phyloP scores from a whole-genome alignment of 768 basidiomycete species.

The Phylloporus sp. region DNA sequence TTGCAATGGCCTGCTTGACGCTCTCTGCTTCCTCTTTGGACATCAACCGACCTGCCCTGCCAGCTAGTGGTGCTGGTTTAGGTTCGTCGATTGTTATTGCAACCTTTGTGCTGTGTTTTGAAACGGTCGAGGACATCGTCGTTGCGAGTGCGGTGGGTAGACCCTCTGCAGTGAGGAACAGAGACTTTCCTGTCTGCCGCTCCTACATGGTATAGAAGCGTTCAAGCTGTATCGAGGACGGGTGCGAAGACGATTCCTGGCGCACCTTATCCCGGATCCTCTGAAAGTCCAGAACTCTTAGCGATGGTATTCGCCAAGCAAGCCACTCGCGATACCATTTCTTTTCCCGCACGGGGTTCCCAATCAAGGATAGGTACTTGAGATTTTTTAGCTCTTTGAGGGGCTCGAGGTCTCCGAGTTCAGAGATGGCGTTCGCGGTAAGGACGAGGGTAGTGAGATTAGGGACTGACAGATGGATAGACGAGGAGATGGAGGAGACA shows the following conservation, averaged over 20 bases:
- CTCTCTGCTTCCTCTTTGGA: slow-evolving; percentile 87
- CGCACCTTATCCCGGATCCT: slow-evolving; percentile 92
- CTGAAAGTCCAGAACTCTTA: slow-evolving; percentile 93
- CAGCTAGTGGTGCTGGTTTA: slow-evolving; percentile 47
- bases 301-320: slow-evolving; percentile 77
- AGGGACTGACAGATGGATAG: slow-evolving; percentile 77
- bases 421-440: slow-evolving; percentile 74
- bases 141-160: slow-evolving; percentile 77
- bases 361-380: slow-evolving; percentile 70
- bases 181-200: slow-evolving; percentile 61
- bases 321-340: slow-evolving; percentile 98
- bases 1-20: slow-evolving; percentile 82
- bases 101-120: slow-evolving; percentile 58
- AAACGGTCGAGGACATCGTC: slow-evolving; percentile 67
- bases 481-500: slow-evolving; percentile 75
- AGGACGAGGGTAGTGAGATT: slow-evolving; percentile 81
- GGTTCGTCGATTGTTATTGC: slow-evolving; percentile 74
- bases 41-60: slow-evolving; percentile 81
- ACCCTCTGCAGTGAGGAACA: slow-evolving; percentile 79
- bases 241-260: slow-evolving; percentile 31
- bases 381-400: slow-evolving; percentile 71
- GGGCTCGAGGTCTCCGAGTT: slow-evolving; percentile 82
- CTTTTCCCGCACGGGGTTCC: slow-evolving; percentile 83
- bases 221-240: slow-evolving; percentile 25
- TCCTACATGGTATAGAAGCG: slow-evolving; percentile 49